Percentiles rank a stretch among this genome's conserved stretches.
Conservation (phyloP, 2,329 filamentous ascomycete species). For the Penicillium sp. region DNA sequence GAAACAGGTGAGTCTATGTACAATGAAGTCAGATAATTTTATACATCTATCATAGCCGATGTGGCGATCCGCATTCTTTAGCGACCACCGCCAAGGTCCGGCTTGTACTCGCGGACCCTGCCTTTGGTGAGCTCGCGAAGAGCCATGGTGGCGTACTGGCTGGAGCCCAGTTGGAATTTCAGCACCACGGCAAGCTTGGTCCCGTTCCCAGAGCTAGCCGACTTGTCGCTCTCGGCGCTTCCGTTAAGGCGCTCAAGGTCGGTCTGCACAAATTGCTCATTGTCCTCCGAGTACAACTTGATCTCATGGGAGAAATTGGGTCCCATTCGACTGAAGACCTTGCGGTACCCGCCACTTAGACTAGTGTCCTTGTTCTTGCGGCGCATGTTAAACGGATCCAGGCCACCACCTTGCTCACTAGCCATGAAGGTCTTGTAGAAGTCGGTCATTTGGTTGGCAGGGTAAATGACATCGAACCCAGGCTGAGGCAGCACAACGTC, state of each 20-base stretch:
- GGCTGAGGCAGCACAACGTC: slow-evolving; percentile 90
- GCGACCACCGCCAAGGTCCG: slow-evolving; percentile 52
- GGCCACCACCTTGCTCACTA: slow-evolving; percentile 64
- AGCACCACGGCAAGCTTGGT: slow-evolving; percentile 61
- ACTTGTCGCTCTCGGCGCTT: slow-evolving; percentile 22
- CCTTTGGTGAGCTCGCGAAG: slow-evolving; percentile 72
- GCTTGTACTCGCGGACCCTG: slow-evolving; percentile 56
- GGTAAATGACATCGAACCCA: slow-evolving; percentile 84
- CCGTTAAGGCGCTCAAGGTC: slow-evolving; percentile 66
- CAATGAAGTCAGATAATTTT: not conserved
- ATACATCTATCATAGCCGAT: not conserved
- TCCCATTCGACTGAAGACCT: slow-evolving; percentile 67
- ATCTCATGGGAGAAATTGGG: slow-evolving; percentile 61
- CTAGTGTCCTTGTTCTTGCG: slow-evolving; percentile 81
- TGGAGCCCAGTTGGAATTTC: slow-evolving; percentile 69
- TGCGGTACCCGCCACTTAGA: slow-evolving; percentile 81
- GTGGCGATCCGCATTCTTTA: slow-evolving; percentile 4
- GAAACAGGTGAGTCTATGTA: not conserved
- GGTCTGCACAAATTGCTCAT: slow-evolving; percentile 82
- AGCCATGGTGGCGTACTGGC: slow-evolving; percentile 80
- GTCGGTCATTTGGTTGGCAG: slow-evolving; percentile 71
- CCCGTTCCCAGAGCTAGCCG: slow-evolving; percentile 9
- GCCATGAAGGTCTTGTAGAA: slow-evolving; percentile 87
- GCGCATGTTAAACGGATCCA: slow-evolving; percentile 84
- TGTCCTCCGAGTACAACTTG: slow-evolving; percentile 56